These are phyloP conservation scores for Amyloporia xantha DNA, from an alignment of 768 basidiomycete species.

Conservation along the genomic window DNA sequence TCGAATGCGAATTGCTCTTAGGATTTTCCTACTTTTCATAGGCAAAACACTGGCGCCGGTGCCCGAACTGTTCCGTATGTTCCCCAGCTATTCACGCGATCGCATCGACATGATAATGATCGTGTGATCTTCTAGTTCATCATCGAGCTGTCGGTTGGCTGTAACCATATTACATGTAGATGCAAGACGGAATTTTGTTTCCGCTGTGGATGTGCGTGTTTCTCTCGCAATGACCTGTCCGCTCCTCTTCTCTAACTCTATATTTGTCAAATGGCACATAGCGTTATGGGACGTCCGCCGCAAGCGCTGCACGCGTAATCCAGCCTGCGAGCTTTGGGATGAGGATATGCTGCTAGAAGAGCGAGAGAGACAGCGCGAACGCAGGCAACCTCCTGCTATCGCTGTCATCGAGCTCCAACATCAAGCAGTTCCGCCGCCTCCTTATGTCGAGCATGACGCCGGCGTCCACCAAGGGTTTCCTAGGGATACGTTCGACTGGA, in stretches of 20 bases:
- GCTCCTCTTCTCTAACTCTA: not conserved
- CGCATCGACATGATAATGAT: too few relatives aligned
- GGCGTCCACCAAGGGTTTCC: not conserved
- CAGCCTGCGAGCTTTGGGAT: conserved; percentile 33
- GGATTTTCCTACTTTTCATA: conserved; percentile 7
- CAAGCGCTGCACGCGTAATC: conserved; percentile 24
- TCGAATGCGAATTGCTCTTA: too few relatives aligned
- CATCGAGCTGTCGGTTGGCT: conserved; percentile 24
- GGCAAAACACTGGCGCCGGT: conserved; percentile 34
- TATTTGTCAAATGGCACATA: conserved; percentile 4
- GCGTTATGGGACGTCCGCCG: conserved; percentile 21
- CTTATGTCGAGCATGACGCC: not conserved
- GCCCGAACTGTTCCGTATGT: conserved; percentile 20
- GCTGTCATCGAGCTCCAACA: not conserved
- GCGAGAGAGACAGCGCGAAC: conserved; percentile 23
- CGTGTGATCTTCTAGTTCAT: conserved; percentile 12
- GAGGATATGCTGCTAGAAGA: conserved; percentile 30
- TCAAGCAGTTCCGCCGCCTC: conserved; percentile 3
- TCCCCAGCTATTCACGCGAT: not conserved
- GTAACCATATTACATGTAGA: conserved; percentile 33
- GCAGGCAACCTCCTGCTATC: not conserved
- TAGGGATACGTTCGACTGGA: conserved; percentile 12
- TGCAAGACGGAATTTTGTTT: conserved; percentile 34
- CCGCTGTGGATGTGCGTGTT: conserved; percentile 34
- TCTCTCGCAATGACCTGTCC: too few relatives aligned